These are phyloP conservation scores for Erythrobasidium hasegawianum DNA, from an alignment of 1,284 basidiomycete species.

Conservation along the genomic window DNA sequence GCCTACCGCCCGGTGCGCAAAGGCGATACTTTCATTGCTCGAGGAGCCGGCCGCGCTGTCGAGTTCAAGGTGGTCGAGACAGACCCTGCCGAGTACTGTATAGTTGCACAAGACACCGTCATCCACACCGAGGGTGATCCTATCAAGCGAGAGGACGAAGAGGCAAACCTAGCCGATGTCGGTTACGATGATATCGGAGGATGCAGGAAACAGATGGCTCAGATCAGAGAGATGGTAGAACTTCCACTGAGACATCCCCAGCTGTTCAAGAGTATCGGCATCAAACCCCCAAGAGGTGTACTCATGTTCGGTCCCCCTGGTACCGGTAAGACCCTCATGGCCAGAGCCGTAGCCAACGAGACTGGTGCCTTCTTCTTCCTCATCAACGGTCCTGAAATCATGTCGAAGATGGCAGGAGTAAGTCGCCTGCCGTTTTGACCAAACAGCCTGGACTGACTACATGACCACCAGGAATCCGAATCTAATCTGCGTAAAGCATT, in stretches of 20 bases:
- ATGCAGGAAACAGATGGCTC: constrained; percentile 98
- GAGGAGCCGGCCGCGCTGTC: constrained; percentile 94
- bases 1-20: constrained; percentile 91
- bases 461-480: constrained; percentile 88
- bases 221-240: constrained; percentile 98
- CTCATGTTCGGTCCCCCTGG: constrained; percentile 95
- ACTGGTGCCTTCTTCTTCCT: constrained; percentile 99
- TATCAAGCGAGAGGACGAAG: constrained; percentile 97
- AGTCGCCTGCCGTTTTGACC: background rate
- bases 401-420: constrained; percentile 63
- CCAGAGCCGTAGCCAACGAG: constrained; percentile 97
- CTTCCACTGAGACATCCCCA: constrained; percentile 96
- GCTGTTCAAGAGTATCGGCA: constrained; percentile 99
- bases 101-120: constrained; percentile 93
- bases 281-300: constrained; percentile 97
- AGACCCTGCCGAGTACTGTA: constrained; percentile 83
- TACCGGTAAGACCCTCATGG: constrained; percentile 98
- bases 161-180: constrained; percentile 91
- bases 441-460: no score
- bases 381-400: constrained; percentile 99
- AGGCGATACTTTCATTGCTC: constrained; percentile 97
- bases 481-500: constrained; percentile 96
- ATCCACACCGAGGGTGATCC: constrained; percentile 98
- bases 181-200: constrained; percentile 99
- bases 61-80: constrained; percentile 96